Evolutionary conservation across 352 stramenopile species (phyloP), one percentile per base, ranked within the genome.

Genomic region (Globisporangium emineosum): DNA sequence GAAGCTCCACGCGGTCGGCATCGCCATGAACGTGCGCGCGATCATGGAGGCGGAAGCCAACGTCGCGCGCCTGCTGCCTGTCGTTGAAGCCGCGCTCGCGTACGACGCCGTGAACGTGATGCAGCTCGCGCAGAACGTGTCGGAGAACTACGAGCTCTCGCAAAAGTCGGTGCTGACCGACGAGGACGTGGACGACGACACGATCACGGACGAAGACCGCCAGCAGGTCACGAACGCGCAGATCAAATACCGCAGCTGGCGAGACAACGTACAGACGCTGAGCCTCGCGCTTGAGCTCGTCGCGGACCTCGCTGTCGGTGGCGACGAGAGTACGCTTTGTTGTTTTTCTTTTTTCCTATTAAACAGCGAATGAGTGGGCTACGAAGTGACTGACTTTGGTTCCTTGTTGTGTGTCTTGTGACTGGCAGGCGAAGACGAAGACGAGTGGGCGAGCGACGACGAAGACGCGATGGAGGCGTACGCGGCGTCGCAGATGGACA

Each of bases 391-490:
- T 52, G 21, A 52, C 3, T 19, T 45, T 2, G 13, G 17, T n/a
- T 43, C 19, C n/a, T 19, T 52, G 23, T 52, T 29, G 42, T 52
- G 45, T 29, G 13, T 3, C 30, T 30, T 53, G 49, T 47, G 23
- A 59, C 12, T 47, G 7, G 15, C 56, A 78, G 80, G 80, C 15
- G 79, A 90, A 0, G 81, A 92, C 10, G 85, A 93, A 66, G 85
- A 92, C 19, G 87, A 94, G 57, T 96, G 88, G 88, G 84, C 65
- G 4, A 96, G 86, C 54, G 88, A 96, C 25, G 88, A 96, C 47
- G 88, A 96, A 73, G 88, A 96, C 43, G 86, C 81, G 27, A 96
- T 96, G 88, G 88, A 94, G 62, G 75, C 89, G 68, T 86, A 82
- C 55, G 85, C 85, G 0, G 70, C 76, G 3, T 78, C 75, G 23